Conservation (phyloP, 2,329 filamentous ascomycete species). For the Colletotrichum theobromicola region DNA sequence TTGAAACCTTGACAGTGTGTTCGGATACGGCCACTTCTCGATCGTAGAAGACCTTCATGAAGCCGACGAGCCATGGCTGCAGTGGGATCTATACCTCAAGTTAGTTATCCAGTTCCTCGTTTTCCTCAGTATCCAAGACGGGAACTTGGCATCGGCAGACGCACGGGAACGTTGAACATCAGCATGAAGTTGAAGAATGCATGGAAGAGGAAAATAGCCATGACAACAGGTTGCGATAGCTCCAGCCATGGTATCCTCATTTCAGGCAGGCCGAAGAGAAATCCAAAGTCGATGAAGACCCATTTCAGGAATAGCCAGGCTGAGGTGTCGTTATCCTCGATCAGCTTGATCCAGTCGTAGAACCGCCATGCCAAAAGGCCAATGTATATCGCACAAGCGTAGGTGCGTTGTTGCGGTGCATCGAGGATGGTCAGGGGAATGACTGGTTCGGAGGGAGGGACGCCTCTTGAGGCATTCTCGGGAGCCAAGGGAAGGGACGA, state of each 20-base stretch:
- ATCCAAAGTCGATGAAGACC: conserved; percentile 84
- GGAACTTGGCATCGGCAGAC: conserved; percentile 31
- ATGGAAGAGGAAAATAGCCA: conserved; percentile 74
- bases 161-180: conserved; percentile 88
- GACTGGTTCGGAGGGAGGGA: conserved; percentile 58
- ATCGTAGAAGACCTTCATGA: conserved; percentile 86
- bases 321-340: conserved; percentile 86
- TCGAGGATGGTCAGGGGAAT: conserved; percentile 85
- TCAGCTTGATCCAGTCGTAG: conserved; percentile 81
- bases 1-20: conserved; percentile 84
- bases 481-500: conserved; percentile 52
- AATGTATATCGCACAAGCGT: conserved; percentile 80
- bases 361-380: conserved; percentile 81
- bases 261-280: conserved; percentile 85
- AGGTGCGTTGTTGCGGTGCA: conserved; percentile 88
- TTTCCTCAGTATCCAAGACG: background rate
- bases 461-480: conserved; percentile 35
- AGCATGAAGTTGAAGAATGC: conserved; percentile 79
- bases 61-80: conserved; percentile 72
- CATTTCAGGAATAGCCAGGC: conserved; percentile 93
- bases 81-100: conserved; percentile 67
- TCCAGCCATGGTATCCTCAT: conserved; percentile 96
- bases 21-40: conserved; percentile 94
- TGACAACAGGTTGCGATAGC: conserved; percentile 78
- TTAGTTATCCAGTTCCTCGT: background rate